Conservation (phyloP, 2,329 filamentous ascomycete species). For the Monilinia fructicola region DNA sequence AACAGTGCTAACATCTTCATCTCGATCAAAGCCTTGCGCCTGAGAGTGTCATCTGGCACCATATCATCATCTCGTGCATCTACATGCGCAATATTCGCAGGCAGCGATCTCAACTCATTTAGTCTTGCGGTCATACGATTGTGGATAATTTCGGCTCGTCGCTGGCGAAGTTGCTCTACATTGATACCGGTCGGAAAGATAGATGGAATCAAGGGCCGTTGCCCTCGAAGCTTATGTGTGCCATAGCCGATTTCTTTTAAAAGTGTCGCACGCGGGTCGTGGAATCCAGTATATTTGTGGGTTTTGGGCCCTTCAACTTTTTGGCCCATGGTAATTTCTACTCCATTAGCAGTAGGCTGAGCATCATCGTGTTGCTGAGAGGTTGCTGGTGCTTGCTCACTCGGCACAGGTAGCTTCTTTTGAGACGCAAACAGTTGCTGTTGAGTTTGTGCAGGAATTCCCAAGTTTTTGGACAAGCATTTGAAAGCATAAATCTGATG, state of each 20-base stretch:
- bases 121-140: conserved; percentile 87
- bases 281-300: conserved; percentile 61
- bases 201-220: conserved; percentile 78
- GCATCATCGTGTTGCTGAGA: conserved; percentile 34
- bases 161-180: conserved; percentile 78
- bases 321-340: conserved; percentile 39
- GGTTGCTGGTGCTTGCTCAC: conserved; percentile 31
- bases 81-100: conserved; percentile 85
- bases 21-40: conserved; percentile 89
- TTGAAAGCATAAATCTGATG: conserved; percentile 93
- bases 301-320: conserved; percentile 41
- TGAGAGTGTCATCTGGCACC: conserved; percentile 76
- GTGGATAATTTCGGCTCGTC: conserved; percentile 84
- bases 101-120: conserved; percentile 76
- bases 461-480: conserved; percentile 80
- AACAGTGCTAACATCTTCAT: conserved; percentile 89
- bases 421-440: conserved; percentile 78
- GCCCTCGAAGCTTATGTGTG: conserved; percentile 73
- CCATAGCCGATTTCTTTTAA: conserved; percentile 67
- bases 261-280: conserved; percentile 61
- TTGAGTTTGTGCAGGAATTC: conserved; percentile 75
- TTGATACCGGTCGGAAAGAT: conserved; percentile 89
- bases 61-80: conserved; percentile 70
- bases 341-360: conserved; percentile 44
- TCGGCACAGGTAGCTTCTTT: conserved; percentile 48